Base-by-base conservation (phyloP, 257 asterid species). In the Petunia axillaris region DNA sequence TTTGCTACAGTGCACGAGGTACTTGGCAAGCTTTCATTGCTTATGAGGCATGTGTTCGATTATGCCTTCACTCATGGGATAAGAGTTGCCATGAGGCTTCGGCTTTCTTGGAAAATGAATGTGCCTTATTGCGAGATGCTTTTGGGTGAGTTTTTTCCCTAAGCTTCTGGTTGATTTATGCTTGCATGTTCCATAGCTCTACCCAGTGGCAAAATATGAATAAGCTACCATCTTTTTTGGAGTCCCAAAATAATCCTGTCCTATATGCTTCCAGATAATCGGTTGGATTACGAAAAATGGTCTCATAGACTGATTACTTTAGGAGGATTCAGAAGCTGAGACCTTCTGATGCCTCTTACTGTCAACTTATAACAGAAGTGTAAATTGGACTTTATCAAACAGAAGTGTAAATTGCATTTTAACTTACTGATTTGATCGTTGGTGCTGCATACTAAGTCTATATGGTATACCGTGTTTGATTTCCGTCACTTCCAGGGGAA, bases 21-120 rank as follows among this genome's bases (percentile, higher is more conserved):
- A 76, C 92, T 60, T 95, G 99, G 98, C 89, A 85, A 48, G 84
- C 83, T 73, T 93, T 95, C 75, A 87, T 92, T 75, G 86, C 99
- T 63, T 95, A 95, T 62, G 99, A 95, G 77, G 99, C 99, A 53
- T 95, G 99, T 76, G 92, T 91, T 73, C 89, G 99, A 78, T 89
- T 95, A n/a, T 95, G 99, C 80, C 97, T 95, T 81, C 92, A 91
- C 64, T 89, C 97, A 5, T 93, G 98, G 98, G 93, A 94, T 54
- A 89, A 85, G 82, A 91, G 91, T 74, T 83, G 90, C 86, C 84
- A 73, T 85, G 96, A 91, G 89, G 98, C 98, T 78, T 95, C 96
- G 2, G 38, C 82, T 38, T 95, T 95, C 82, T 78, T 95, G 89
- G 97, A 93, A 83, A 93, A 93, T 82, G 99, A 95, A 86, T 91